Evolutionary conservation across 2,329 filamentous ascomycete species (phyloP).

Genomic region (Ophiostoma sp.): DNA sequence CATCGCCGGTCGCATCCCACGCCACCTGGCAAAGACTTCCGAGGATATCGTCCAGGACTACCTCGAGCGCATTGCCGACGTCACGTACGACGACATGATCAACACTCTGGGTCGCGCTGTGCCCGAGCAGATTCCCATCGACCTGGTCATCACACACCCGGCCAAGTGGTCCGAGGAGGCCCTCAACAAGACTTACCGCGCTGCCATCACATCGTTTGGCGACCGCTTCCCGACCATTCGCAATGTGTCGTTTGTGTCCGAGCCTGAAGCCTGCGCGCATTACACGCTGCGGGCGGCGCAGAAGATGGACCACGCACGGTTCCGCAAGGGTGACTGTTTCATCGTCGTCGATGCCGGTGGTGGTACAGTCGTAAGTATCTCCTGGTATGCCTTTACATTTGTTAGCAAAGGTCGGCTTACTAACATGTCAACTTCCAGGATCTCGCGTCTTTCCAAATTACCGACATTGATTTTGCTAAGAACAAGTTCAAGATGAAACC

Average conservation of each 20-base stretch:
- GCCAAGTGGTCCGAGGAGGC: conserved; percentile 28
- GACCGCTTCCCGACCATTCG: conserved; percentile 26
- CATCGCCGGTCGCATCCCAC: conserved; percentile 21
- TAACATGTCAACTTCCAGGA: conserved; percentile 25
- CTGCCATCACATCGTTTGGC: conserved; percentile 26
- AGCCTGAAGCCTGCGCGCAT: conserved; percentile 31
- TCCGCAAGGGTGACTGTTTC: conserved; percentile 33
- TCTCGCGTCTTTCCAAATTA: conserved; percentile 32
- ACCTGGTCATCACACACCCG: conserved; percentile 31
- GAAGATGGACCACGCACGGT: conserved; percentile 29
- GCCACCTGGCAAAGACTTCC: conserved; percentile 26
- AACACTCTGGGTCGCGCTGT: conserved; percentile 15
- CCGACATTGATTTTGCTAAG: conserved; percentile 28
- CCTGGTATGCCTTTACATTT: neutral
- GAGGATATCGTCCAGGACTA: conserved; percentile 30
- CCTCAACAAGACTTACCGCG: conserved; percentile 29
- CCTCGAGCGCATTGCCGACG: conserved; percentile 26
- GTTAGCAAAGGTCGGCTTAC: neutral
- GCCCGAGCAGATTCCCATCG: conserved; percentile 26
- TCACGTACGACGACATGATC: conserved; percentile 25
- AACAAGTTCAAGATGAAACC: conserved; percentile 33
- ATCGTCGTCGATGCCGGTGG: conserved; percentile 35
- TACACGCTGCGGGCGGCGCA: conserved; percentile 32
- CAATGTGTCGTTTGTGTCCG: conserved; percentile 27
- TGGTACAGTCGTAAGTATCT: conserved; percentile 31